A percentile compares a stretch with the other conserved stretches of the same genome.
phyloP scores from a whole-genome alignment of 2,329 filamentous ascomycete genomes.

The Pseudogymnoascus sp. region DNA sequence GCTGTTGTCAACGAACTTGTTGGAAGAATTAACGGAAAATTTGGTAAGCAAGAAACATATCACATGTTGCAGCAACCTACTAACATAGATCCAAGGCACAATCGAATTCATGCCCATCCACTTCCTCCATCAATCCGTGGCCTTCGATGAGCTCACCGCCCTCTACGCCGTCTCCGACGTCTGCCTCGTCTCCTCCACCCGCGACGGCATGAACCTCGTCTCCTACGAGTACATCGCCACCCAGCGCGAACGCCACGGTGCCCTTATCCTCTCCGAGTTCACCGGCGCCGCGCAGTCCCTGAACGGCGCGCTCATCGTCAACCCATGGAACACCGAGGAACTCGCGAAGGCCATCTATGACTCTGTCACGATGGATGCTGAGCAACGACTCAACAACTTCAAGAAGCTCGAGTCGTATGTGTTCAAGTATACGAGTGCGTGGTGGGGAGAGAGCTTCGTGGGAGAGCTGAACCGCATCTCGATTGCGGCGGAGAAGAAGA shows the following conservation, averaged over 20 bases:
- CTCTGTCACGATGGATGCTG: conserved; percentile 90
- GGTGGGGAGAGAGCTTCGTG: conserved; percentile 94
- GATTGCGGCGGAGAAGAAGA: conserved; percentile 24
- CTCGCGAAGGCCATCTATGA: conserved; percentile 88
- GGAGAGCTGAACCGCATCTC: conserved; percentile 52
- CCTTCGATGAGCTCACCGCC: conserved; percentile 88
- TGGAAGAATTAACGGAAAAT: conserved; percentile 92
- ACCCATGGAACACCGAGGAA: conserved; percentile 98
- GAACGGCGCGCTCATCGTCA: conserved; percentile 88
- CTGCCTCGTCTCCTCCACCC: conserved; percentile 86
- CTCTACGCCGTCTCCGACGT: conserved; percentile 88
- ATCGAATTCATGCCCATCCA: conserved; percentile 99
- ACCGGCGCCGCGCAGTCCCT: conserved; percentile 90
- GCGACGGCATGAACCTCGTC: conserved; percentile 97
- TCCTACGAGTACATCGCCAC: conserved; percentile 97
- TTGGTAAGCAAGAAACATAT: conserved; percentile 41
- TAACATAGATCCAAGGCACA: conserved; percentile 45
- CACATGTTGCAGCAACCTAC: conserved; percentile 10
- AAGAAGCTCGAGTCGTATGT: conserved; percentile 90
- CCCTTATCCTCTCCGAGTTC: conserved; percentile 93
- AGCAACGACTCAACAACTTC: conserved; percentile 79
- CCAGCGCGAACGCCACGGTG: conserved; percentile 81
- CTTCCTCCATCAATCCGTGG: conserved; percentile 93
- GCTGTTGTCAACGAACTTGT: conserved; percentile 96
- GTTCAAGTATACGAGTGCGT: conserved; percentile 93